A percentile compares a stretch with the other conserved stretches of the same genome.
phyloP scores from a whole-genome alignment of 2,329 filamentous ascomycete species.

The Fusarium penzigii region DNA sequence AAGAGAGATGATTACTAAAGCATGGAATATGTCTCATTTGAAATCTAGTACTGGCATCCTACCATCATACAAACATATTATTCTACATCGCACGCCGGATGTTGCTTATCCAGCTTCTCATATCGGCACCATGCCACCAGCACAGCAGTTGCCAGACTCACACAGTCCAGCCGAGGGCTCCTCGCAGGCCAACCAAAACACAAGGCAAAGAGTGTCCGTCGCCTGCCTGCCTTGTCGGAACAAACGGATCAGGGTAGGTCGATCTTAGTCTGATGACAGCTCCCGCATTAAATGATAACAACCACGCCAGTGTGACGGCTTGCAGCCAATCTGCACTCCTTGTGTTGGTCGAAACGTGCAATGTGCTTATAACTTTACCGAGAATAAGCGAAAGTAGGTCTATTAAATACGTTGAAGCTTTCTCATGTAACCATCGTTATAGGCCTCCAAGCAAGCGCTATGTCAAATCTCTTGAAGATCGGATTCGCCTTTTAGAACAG shows the following conservation, averaged over 20 bases:
- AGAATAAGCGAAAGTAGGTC: neutral
- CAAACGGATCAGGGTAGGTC: neutral
- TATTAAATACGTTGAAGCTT: neutral
- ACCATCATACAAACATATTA: too few species aligned
- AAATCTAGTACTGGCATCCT: too few species aligned
- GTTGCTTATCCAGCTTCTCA: too few species aligned
- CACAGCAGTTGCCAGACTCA: too few species aligned
- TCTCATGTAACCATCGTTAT: neutral
- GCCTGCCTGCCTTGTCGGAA: neutral
- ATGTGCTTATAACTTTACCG: neutral
- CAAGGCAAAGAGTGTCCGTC: neutral
- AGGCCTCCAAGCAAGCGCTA: constrained; percentile 29
- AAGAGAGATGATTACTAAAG: too few species aligned
- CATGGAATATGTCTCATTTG: too few species aligned
- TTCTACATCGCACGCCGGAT: too few species aligned
- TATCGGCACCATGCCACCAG: too few species aligned
- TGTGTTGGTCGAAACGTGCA: neutral
- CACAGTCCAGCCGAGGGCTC: too few species aligned
- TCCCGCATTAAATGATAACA: neutral
- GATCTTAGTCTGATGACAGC: neutral
- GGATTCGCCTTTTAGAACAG: constrained; percentile 18
- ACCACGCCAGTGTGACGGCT: neutral
- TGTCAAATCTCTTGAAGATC: constrained; percentile 22
- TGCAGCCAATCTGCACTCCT: neutral
- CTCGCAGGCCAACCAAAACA: too few species aligned